A percentile compares a stretch with the other conserved stretches of the same genome.
Evolutionary conservation across 2,329 filamentous ascomycete genomes (phyloP).

Genomic region (Hypomyces perniciosus): DNA sequence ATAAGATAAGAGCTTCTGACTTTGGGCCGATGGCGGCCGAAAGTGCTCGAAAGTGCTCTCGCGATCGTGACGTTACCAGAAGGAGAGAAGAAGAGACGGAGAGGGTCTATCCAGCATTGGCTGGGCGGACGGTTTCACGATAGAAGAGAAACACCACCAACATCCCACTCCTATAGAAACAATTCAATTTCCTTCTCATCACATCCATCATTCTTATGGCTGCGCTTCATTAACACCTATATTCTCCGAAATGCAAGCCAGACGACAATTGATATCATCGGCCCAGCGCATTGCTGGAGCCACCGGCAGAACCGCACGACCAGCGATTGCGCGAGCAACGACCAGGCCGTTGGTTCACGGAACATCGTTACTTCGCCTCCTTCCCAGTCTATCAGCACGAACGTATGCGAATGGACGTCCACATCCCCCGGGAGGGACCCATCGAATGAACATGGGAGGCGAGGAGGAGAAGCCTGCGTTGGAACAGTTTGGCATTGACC

Average conservation of each 20-base stretch:
- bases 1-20: slow-evolving; percentile 23
- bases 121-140: background rate
- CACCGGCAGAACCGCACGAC: slow-evolving; percentile 23
- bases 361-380: slow-evolving; percentile 21
- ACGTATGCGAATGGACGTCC: slow-evolving; percentile 66
- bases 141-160: background rate
- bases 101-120: background rate
- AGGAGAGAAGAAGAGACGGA: background rate
- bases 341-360: background rate
- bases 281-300: slow-evolving; percentile 32
- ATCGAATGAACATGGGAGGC: slow-evolving; percentile 83
- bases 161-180: background rate
- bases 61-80: slow-evolving; percentile 21
- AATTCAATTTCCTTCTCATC: background rate
- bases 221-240: slow-evolving; percentile 1
- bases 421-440: slow-evolving; percentile 84
- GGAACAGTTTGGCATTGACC: slow-evolving; percentile 85
- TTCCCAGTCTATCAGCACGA: slow-evolving; percentile 39
- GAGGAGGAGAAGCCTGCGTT: slow-evolving; percentile 76
- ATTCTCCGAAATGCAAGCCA: slow-evolving; percentile 35
- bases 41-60: slow-evolving; percentile 35
- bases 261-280: slow-evolving; percentile 33
- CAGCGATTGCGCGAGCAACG: slow-evolving; percentile 22
- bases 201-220: background rate
- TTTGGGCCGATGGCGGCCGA: slow-evolving; percentile 22